Percentiles rank a stretch among this genome's conserved stretches.
Conservation (phyloP, 306 rosid species). For the Dalbergia cultrata region DNA sequence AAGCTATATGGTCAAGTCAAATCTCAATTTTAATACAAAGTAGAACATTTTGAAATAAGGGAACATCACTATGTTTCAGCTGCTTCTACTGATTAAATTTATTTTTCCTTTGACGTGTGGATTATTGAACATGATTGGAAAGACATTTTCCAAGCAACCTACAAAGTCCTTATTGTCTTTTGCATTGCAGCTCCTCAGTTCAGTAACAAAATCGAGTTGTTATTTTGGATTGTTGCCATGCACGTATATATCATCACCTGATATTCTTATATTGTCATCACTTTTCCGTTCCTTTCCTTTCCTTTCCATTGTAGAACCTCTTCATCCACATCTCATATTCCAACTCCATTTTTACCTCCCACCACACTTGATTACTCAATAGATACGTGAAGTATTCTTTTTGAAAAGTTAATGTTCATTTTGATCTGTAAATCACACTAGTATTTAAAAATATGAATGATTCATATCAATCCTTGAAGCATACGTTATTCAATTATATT, state of each 20-base stretch:
- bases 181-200: background rate
- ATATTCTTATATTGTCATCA: too few relatives aligned
- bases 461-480: too few relatives aligned
- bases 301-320: background rate
- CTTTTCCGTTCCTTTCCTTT: background rate
- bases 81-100: background rate
- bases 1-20: too few relatives aligned
- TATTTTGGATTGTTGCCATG: conserved; percentile 41
- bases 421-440: too few relatives aligned
- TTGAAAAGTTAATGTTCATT: too few relatives aligned
- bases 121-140: background rate
- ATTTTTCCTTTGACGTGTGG: background rate
- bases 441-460: too few relatives aligned
- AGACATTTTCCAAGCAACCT: conserved; percentile 31
- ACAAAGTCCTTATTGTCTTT: conserved; percentile 33
- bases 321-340: too few relatives aligned
- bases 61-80: conserved; percentile 15
- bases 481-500: too few relatives aligned
- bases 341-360: too few relatives aligned
- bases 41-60: background rate
- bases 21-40: background rate
- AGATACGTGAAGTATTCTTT: too few relatives aligned
- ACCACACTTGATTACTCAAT: too few relatives aligned
- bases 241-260: background rate
- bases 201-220: conserved; percentile 10